These are phyloP conservation scores for Chytridium lagenaria DNA, from an alignment of 371 early-diverging fungal genomes.

Conservation along the genomic window DNA sequence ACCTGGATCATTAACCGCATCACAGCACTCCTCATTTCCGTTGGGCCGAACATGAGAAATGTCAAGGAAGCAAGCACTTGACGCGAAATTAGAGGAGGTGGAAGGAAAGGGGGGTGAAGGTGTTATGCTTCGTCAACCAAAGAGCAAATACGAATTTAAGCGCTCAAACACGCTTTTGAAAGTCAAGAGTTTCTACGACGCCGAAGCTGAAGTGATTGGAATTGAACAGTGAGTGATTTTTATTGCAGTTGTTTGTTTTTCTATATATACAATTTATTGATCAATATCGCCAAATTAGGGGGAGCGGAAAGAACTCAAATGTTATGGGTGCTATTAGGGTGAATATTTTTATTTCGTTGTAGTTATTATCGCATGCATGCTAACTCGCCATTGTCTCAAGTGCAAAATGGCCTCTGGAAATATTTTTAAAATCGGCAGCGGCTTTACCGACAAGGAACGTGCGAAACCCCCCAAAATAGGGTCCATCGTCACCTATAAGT, in stretches of 20 bases:
- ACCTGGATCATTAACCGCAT: neutral
- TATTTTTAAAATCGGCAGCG: slow-evolving; percentile 61
- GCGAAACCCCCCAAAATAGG: slow-evolving; percentile 61
- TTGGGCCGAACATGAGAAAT: slow-evolving; percentile 51
- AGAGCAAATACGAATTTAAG: slow-evolving; percentile 44
- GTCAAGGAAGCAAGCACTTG: slow-evolving; percentile 49
- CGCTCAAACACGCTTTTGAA: slow-evolving; percentile 64
- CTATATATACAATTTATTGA: neutral
- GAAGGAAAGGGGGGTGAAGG: slow-evolving; percentile 64
- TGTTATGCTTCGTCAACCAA: slow-evolving; percentile 60
- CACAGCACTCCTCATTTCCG: slow-evolving; percentile 21
- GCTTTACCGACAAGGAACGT: slow-evolving; percentile 60
- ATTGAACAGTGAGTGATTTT: slow-evolving; percentile 33
- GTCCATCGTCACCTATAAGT: slow-evolving; percentile 61
- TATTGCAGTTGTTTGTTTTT: neutral
- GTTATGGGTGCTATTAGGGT: slow-evolving; percentile 58
- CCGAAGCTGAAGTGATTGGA: slow-evolving; percentile 61
- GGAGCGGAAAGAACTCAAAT: slow-evolving; percentile 50
- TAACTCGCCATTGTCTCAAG: too few species aligned
- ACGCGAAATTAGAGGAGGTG: slow-evolving; percentile 49
- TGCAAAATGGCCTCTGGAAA: slow-evolving; percentile 60
- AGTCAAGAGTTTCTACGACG: slow-evolving; percentile 67
- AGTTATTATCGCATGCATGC: too few species aligned
- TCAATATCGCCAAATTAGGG: slow-evolving; percentile 30
- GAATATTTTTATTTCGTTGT: neutral